Percentiles rank a stretch among this genome's conserved stretches.
These are phyloP conservation scores for Hamiltosporidium magnivora DNA, from an alignment of 371 early-diverging fungal genomes.

Conservation along the genomic window DNA sequence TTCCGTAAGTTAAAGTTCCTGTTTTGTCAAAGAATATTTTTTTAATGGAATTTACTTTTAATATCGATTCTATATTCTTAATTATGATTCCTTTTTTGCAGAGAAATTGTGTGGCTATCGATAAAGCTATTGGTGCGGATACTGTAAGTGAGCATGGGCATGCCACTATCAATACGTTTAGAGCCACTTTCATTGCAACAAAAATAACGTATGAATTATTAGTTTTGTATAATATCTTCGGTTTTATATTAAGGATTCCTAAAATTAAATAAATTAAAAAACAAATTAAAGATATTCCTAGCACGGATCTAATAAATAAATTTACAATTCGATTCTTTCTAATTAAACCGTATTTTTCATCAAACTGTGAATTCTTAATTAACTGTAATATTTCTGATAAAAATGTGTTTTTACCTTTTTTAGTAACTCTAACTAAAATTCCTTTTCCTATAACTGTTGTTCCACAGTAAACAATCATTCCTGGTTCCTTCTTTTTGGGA, in stretches of 20 bases:
- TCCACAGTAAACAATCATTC: background rate
- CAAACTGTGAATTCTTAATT: background rate
- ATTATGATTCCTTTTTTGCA: background rate
- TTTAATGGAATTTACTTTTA: background rate
- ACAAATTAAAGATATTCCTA: background rate
- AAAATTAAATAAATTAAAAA: too few relatives aligned
- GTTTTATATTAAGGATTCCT: background rate
- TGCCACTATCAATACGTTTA: background rate
- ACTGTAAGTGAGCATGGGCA: background rate
- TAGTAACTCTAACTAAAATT: background rate
- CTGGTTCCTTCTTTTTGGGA: background rate
- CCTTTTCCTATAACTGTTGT: background rate
- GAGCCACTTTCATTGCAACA: background rate
- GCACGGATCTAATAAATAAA: background rate
- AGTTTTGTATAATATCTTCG: background rate
- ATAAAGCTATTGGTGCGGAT: background rate
- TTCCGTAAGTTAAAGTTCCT: background rate
- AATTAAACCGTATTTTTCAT: background rate
- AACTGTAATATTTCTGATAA: background rate
- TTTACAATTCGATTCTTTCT: background rate
- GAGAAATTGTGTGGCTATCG: background rate
- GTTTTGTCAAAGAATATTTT: conserved; percentile 1
- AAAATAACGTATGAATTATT: background rate
- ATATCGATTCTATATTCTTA: background rate
- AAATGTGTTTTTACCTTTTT: background rate